A percentile compares a stretch with the other conserved stretches of the same genome.
Conservation (phyloP, 305 asterid genomes). For the Fraxinus platypoda region DNA sequence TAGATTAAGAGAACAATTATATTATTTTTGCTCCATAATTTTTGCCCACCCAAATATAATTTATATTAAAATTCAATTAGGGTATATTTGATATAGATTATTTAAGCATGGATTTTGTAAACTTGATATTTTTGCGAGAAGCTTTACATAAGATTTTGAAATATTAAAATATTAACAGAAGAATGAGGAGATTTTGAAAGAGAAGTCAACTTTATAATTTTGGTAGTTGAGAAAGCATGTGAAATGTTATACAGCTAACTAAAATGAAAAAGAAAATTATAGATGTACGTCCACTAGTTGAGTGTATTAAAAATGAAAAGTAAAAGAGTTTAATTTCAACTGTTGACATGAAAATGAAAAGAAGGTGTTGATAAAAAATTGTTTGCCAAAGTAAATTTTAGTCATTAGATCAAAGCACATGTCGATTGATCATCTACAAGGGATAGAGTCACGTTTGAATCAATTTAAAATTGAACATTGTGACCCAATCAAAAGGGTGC, state of each 20-base stretch:
- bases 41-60: too few relatives aligned
- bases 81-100: too few relatives aligned
- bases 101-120: neutral
- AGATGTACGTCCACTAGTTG: neutral
- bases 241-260: neutral
- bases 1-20: too few relatives aligned
- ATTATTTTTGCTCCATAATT: too few relatives aligned
- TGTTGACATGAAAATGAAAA: neutral
- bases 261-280: neutral
- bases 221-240: neutral
- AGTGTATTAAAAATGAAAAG: neutral
- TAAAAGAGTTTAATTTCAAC: neutral
- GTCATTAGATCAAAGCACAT: neutral
- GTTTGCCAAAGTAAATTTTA: neutral
- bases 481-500: too few relatives aligned
- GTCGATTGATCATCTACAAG: neutral
- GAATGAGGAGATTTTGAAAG: neutral
- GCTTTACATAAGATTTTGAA: neutral
- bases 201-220: neutral
- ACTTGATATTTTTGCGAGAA: neutral
- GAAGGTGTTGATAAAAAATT: neutral
- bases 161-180: neutral
- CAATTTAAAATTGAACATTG: too few relatives aligned
- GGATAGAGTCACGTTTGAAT: too few relatives aligned
- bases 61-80: too few relatives aligned